Conservation (phyloP, 225 moss, liverwort and hornwort genomes). For the Marchantia polymorpha region DNA sequence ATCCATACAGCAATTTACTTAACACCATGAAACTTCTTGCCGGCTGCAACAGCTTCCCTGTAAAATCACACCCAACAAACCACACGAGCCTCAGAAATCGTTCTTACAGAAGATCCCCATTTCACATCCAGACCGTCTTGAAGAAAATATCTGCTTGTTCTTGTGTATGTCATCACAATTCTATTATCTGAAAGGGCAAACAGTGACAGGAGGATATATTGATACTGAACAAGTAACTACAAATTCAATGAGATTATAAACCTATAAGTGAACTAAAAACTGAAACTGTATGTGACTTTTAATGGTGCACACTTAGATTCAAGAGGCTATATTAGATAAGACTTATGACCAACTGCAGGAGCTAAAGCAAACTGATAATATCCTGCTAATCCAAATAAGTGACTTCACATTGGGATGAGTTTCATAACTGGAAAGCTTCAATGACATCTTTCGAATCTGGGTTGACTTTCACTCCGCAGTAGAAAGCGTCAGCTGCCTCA, state of each 20-base stretch:
- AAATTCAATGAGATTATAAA: too few species aligned
- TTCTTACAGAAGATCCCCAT: too few species aligned
- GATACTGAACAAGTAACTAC: too few species aligned
- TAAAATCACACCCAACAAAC: background rate
- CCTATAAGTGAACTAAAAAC: too few species aligned
- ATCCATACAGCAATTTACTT: background rate
- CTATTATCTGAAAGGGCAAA: too few species aligned
- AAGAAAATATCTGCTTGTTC: too few species aligned
- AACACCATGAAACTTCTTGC: constrained; percentile 71
- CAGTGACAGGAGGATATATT: too few species aligned
- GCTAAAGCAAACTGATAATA: background rate
- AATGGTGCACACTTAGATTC: too few species aligned
- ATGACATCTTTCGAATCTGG: constrained; percentile 77
- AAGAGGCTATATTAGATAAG: too few species aligned
- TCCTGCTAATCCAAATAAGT: background rate
- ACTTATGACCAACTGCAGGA: background rate
- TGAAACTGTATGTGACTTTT: too few species aligned
- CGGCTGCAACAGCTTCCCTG: constrained; percentile 76
- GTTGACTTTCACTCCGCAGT: constrained; percentile 70
- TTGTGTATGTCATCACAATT: too few species aligned
- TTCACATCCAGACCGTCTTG: too few species aligned
- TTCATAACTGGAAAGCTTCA: constrained; percentile 64
- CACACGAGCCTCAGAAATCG: background rate
- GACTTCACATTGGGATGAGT: background rate
- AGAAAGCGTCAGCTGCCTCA: constrained; percentile 94